These are phyloP conservation scores for Geotrichum citri-aurantii DNA, from an alignment of 1,139 yeast genomes.

Conservation along the genomic window DNA sequence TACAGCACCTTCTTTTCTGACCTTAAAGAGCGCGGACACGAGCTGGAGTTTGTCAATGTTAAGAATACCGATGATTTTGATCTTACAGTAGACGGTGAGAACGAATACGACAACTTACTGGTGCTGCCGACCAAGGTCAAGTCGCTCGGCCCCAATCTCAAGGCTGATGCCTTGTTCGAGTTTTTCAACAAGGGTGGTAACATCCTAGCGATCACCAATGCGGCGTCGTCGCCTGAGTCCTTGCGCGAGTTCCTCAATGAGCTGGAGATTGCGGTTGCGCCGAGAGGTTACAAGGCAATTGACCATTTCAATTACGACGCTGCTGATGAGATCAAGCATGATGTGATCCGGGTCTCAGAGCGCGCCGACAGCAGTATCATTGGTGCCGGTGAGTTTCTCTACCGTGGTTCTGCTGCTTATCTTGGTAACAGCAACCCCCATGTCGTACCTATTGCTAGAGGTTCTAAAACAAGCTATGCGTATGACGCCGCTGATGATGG, in stretches of 20 bases:
- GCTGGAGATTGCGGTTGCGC: conserved; percentile 79
- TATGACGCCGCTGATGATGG: conserved; percentile 46
- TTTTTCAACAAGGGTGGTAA: conserved; percentile 71
- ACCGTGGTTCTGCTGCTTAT: conserved; percentile 49
- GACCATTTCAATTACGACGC: conserved; percentile 55
- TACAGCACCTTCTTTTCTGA: conserved; percentile 34
- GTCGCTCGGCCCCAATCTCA: conserved; percentile 41
- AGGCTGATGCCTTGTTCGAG: conserved; percentile 42
- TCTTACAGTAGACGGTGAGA: conserved; percentile 41
- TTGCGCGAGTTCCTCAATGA: conserved; percentile 65
- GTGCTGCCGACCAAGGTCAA: conserved; percentile 45
- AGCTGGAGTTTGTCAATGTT: conserved; percentile 29
- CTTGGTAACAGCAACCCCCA: conserved; percentile 56
- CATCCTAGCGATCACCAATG: conserved; percentile 54
- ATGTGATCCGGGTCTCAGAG: conserved; percentile 17
- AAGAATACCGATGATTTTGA: conserved; percentile 32
- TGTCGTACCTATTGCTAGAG: conserved; percentile 60
- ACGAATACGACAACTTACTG: conserved; percentile 49
- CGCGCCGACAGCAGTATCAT: conserved; percentile 4
- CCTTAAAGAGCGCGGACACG: conserved; percentile 32
- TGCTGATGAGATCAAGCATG: conserved; percentile 19
- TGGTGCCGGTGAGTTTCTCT: conserved; percentile 27
- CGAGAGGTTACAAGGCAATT: conserved; percentile 57
- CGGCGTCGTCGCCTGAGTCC: conserved; percentile 61
- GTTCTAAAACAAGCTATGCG: conserved; percentile 64